Evolutionary conservation across 768 basidiomycete genomes (phyloP).

Genomic region (Boletus bicolor): DNA sequence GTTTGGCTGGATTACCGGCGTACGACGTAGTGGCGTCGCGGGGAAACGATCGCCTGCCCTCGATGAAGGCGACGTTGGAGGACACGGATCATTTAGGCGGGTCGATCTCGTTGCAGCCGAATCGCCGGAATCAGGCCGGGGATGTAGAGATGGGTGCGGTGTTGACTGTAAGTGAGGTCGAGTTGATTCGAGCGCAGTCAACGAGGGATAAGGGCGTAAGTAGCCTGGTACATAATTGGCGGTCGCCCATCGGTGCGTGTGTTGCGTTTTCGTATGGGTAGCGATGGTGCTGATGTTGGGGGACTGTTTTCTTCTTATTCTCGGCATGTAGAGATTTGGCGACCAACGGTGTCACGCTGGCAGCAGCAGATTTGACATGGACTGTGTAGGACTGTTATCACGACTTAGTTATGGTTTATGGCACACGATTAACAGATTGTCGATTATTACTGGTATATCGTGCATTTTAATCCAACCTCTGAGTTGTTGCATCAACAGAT

Average conservation of each 20-base stretch:
- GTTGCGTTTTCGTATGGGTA: neutral
- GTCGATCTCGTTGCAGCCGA: conserved; percentile 22
- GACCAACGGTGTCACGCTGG: conserved; percentile 5
- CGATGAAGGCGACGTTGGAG: conserved; percentile 34
- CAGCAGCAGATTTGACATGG: neutral
- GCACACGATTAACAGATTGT: neutral
- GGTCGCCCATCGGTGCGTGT: conserved; percentile 62
- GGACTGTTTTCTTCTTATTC: too few relatives aligned
- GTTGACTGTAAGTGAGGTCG: conserved; percentile 38
- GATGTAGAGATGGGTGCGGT: conserved; percentile 20
- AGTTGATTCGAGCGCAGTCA: conserved; percentile 43
- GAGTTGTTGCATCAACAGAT: neutral
- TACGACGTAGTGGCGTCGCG: conserved; percentile 33
- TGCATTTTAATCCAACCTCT: neutral
- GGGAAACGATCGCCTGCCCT: neutral
- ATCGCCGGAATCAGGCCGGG: conserved; percentile 24
- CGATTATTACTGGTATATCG: too few relatives aligned
- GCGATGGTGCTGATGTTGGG: neutral
- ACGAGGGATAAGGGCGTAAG: conserved; percentile 34
- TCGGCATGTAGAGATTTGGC: conserved; percentile 10
- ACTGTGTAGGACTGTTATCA: neutral
- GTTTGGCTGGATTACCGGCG: conserved; percentile 9
- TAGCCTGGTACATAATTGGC: conserved; percentile 60
- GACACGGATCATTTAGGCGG: conserved; percentile 11
- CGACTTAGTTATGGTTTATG: neutral